Evolutionary conservation across 805 yeast genomes (phyloP), one percentile per base, ranked within the genome.

Genomic region (Yarrowia alimentaria): DNA sequence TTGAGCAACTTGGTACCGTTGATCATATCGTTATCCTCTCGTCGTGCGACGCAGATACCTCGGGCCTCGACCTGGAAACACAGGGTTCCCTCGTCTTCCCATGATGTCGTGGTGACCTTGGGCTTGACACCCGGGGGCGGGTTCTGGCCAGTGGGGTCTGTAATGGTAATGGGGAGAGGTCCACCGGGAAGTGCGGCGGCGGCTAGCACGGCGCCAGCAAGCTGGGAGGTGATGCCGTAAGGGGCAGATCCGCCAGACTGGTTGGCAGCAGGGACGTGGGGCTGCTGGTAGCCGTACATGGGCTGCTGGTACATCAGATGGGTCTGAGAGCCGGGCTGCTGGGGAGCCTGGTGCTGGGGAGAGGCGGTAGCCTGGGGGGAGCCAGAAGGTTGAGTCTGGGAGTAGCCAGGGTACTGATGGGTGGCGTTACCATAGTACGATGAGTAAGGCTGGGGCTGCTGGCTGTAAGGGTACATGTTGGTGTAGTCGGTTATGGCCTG

Each of bases 1-100:
- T 85, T 85, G 60, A 85, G 69, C 53, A 85, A 71, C 66, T 85
- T 85, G 19, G 95, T 85, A 43, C 95, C 95, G 62, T 85, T 85
- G 65, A 85, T 80, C 85, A 84, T 82, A 66, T 85, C 81, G 63
- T 83, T 83, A 66, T 85, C 93, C 22, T 88, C 93, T 61, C 95
- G 75, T 58, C 95, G 75, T 21, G 85, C 89, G 16, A 85, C 95
- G 13, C 83, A 75, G 35, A 85, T 84, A 52, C 86, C 85, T 56
- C 83, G 79, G 53, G 88, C 90, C 60, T 85, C 93, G 22, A 85
- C 91, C 66, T 85, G 93, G 69, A 85, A 85, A 63, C 93, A 85
- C 48, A 85, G 66, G 0, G 94, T 85, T 58, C 83, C 81, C 61
- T 85, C 94, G 63, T 85, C 94, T 62, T 85, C 93, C 95, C 95